Evolutionary conservation across 306 rosid genomes (phyloP), one percentile per base, ranked within the genome.

Genomic region (Castanea crenata): DNA sequence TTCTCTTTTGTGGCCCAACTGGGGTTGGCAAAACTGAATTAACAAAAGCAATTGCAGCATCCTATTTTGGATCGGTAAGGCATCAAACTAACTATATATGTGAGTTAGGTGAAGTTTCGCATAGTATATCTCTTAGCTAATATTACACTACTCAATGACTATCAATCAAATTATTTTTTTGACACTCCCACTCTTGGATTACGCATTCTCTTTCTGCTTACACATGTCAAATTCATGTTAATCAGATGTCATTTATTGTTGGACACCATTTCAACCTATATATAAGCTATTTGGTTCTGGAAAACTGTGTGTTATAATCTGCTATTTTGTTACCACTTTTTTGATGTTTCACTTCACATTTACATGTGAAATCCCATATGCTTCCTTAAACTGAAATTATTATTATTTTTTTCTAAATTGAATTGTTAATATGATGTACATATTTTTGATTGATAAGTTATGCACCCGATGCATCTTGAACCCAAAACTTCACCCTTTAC

Each of bases 21-120:
- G 97, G 97, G 54, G 97, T 92, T 80, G 97, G 97, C 79, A 92
- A 92, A 88, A 90, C 97, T 49, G 93, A 91, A 90, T 87, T 92
- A 6, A 90, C 93, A 75, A 90, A 89, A 83, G 85, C 93, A 74
- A 84, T 92, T 85, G 96, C 95, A 6, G 89, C 88, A 8, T 83
- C 86, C 85, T 90, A 90, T 85, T 92, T 90, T 83, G 97, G 97
- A 87, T 92, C 96, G 34, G 97, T 90, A 86, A 83, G 91, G 64
- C 74, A 25, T 69, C 29, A 81, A 19, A 71, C 64, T 78, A 56
- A 68, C 62, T 74, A 51, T 69, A 21, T 77, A 63, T 44, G 27
- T 20, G 56, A 20, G 21, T 49, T 49, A 49, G 54, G 54, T 49
- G 15, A 49, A 49, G 54, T 49, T 12, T 49, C 1, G 0, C 54